Conservation (phyloP, 2,329 filamentous ascomycete genomes). For the Aspergillus latus region DNA sequence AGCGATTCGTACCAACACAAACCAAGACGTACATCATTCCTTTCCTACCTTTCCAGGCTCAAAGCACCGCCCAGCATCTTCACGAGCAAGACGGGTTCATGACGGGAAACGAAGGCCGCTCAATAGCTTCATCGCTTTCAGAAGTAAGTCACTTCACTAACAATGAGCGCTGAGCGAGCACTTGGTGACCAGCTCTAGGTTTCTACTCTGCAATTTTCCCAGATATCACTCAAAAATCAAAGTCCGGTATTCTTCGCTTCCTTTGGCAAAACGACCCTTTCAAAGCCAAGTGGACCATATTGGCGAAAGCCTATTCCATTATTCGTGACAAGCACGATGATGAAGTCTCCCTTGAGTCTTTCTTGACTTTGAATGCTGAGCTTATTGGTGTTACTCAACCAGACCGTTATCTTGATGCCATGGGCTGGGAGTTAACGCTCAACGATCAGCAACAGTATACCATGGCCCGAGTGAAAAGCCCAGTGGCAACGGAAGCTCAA, state of each 20-base stretch:
- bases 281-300: constrained; percentile 53
- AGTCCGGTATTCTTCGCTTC: constrained; percentile 51
- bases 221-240: constrained; percentile 52
- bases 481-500: constrained; percentile 22
- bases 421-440: constrained; percentile 28
- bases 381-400: neutral
- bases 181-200: constrained; percentile 31
- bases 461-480: constrained; percentile 19
- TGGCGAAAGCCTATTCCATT: constrained; percentile 57
- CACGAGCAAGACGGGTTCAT: constrained; percentile 21
- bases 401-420: neutral
- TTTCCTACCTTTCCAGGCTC: constrained; percentile 10
- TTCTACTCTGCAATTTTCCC: constrained; percentile 52
- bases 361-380: constrained; percentile 47
- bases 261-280: constrained; percentile 54
- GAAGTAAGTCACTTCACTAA: constrained; percentile 31
- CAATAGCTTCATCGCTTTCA: constrained; percentile 42
- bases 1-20: constrained; percentile 4
- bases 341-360: constrained; percentile 49
- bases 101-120: constrained; percentile 31
- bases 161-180: constrained; percentile 4
- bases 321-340: constrained; percentile 53
- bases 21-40: constrained; percentile 5
- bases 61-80: constrained; percentile 13
- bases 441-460: constrained; percentile 31